Percentiles rank a stretch among this genome's conserved stretches.
Conservation (phyloP, 164 flowering plant species). For the Dillenia suffruticosa region DNA sequence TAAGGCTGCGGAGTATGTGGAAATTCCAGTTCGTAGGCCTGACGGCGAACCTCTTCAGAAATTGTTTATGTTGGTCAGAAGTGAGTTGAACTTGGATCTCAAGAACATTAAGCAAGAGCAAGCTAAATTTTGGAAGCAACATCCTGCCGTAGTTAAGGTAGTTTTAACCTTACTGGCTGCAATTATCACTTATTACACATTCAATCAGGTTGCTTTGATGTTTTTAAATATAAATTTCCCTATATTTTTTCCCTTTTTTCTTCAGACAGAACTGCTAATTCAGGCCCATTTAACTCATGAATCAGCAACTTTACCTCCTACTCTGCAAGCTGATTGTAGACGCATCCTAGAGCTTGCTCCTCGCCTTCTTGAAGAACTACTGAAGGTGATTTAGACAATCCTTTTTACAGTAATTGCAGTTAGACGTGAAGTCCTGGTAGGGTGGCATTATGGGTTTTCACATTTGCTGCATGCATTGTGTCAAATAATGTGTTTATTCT, state of each 20-base stretch:
- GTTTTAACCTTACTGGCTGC: background rate
- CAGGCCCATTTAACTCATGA: slow-evolving; percentile 91
- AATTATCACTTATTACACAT: no score
- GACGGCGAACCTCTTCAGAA: slow-evolving; percentile 91
- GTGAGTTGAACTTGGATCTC: slow-evolving; percentile 87
- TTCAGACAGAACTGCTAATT: slow-evolving; percentile 85
- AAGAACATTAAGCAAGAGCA: slow-evolving; percentile 94
- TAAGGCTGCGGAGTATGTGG: slow-evolving; percentile 93
- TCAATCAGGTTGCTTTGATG: no score
- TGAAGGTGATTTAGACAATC: slow-evolving; percentile 52
- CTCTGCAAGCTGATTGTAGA: slow-evolving; percentile 63
- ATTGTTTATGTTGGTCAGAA: slow-evolving; percentile 74
- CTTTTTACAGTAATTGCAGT: background rate
- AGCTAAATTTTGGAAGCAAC: slow-evolving; percentile 98
- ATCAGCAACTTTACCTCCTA: slow-evolving; percentile 53
- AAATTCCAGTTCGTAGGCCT: slow-evolving; percentile 89
- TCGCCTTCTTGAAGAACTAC: slow-evolving; percentile 91
- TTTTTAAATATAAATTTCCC: no score
- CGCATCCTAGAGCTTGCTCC: slow-evolving; percentile 85
- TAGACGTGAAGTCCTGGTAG: no score
- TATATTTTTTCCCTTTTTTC: slow-evolving; percentile 3
- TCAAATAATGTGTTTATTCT: no score
- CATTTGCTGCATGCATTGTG: no score
- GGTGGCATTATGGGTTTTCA: no score
- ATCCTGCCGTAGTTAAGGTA: slow-evolving; percentile 88